These are phyloP conservation scores for Mycena maculata DNA, from an alignment of 768 basidiomycete genomes.

Conservation along the genomic window DNA sequence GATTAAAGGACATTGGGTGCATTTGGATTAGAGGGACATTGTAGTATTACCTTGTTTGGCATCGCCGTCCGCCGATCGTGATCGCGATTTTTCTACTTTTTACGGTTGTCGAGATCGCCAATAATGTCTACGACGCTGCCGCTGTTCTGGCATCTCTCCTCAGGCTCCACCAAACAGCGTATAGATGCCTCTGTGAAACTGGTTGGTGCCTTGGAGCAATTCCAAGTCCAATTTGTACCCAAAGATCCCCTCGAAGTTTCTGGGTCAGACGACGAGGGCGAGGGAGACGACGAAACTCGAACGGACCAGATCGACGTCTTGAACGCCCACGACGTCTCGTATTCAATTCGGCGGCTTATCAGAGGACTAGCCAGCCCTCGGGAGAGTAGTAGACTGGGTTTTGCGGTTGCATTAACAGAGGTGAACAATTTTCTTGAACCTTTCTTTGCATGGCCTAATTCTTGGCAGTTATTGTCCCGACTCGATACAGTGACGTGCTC, in stretches of 20 bases:
- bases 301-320: slow-evolving; percentile 67
- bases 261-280: slow-evolving; percentile 57
- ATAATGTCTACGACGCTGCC: slow-evolving; percentile 90
- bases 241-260: slow-evolving; percentile 48
- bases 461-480: slow-evolving; percentile 76
- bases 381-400: slow-evolving; percentile 94
- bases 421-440: slow-evolving; percentile 55
- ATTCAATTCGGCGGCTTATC: slow-evolving; percentile 88
- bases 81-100: slow-evolving; percentile 6
- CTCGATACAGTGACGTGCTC: slow-evolving; percentile 81
- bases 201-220: slow-evolving; percentile 82
- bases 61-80: not conserved
- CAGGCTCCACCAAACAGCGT: slow-evolving; percentile 80
- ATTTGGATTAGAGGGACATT: slow-evolving; percentile 58
- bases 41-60: slow-evolving; percentile 7
- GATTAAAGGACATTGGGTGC: slow-evolving; percentile 80
- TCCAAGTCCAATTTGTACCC: slow-evolving; percentile 75
- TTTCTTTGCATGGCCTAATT: slow-evolving; percentile 22
- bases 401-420: slow-evolving; percentile 96
- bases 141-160: slow-evolving; percentile 94
- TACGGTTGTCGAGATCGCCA: not conserved
- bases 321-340: slow-evolving; percentile 93
- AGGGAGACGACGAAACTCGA: slow-evolving; percentile 55
- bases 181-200: slow-evolving; percentile 89
- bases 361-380: slow-evolving; percentile 91